Base-by-base conservation (phyloP, 208 protist species). In the Leishmania aethiopica region DNA sequence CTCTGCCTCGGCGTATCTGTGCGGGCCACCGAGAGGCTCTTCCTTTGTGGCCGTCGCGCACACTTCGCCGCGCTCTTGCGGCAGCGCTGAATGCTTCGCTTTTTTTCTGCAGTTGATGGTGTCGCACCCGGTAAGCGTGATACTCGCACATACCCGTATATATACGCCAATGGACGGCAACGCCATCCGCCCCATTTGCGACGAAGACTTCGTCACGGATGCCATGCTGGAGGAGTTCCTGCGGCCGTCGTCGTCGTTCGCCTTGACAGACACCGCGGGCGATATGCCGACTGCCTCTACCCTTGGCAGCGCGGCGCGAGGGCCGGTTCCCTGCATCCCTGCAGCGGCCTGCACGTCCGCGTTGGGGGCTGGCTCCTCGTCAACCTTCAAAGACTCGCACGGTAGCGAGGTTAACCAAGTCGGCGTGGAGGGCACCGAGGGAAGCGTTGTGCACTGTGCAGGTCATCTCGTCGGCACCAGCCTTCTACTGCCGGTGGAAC, bases 121-220 rank as follows among this genome's bases (percentile, higher is more conserved):
- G 59, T 3, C n/a, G 28, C 59, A 64, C 0, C 40, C 55, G 25
- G 47, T 47, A 17, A 6, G 57, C 11, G 67, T 35, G 45, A 32
- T 25, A 69, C 51, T 10, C 42, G 17, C 57, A 32, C 57, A 47
- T 19, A 78, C 75, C 11, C 37, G 1, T n/a, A 3, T 45, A n/a
- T 57, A 8, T 5, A 69, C 37, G 45, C 49, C 25, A 19, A 88
- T 84, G 78, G 69, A 86, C n/a, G 72, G 73, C 15, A 84, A 77
- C 35, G 28, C 19, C 19, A 84, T 88, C 45, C 66, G 53, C 2
- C 5, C 78, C 17, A 69, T 67, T 3, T 75, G 45, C 28, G 32
- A 28, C 42, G 85, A 88, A 79, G 85, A 88, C 57, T 8, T 59
- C 75, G 77, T 88, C 66, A 88, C 85, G 8, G 85, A 88, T 69